Evolutionary conservation across 2,329 filamentous ascomycete genomes (phyloP).

Genomic region (Fusarium neocosmosporiellum): DNA sequence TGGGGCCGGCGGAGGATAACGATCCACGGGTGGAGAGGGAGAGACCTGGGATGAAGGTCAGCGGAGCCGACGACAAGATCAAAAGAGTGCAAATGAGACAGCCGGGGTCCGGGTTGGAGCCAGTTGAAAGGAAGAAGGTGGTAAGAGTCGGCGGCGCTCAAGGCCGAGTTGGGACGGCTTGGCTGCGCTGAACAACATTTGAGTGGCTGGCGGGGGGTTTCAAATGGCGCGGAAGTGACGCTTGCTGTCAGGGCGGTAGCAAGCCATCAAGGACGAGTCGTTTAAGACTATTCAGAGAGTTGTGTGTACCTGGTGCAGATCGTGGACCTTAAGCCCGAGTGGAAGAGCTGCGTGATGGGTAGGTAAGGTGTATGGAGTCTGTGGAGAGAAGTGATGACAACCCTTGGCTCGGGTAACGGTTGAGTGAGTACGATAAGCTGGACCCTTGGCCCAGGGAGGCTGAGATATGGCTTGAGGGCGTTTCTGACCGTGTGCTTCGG

Average conservation of each 20-base stretch:
- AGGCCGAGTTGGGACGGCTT: constrained; percentile 20
- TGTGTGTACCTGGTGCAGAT: constrained; percentile 32
- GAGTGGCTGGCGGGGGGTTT: constrained; percentile 35
- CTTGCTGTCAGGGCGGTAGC: constrained; percentile 32
- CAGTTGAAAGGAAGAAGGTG: constrained; percentile 13
- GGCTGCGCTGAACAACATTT: constrained; percentile 25
- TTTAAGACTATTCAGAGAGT: constrained; percentile 26
- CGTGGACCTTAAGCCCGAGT: background rate
- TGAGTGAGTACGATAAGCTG: constrained; percentile 16
- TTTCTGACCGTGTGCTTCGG: constrained; percentile 7
- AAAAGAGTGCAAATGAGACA: constrained; percentile 19
- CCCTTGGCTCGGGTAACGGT: constrained; percentile 13
- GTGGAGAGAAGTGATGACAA: background rate
- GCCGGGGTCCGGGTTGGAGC: constrained; percentile 8
- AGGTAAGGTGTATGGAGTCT: background rate
- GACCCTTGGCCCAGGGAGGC: constrained; percentile 3
- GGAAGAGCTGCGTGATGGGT: background rate
- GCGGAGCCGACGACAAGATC: constrained; percentile 7
- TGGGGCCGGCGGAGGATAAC: constrained; percentile 11
- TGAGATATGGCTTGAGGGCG: constrained; percentile 24
- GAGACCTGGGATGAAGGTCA: constrained; percentile 25
- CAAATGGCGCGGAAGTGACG: constrained; percentile 33
- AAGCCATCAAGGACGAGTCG: constrained; percentile 8
- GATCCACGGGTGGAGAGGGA: constrained; percentile 13
- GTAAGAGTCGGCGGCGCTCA: constrained; percentile 23